These are phyloP conservation scores for Agarophyton chilense DNA, from an alignment of 23 red algal species.

Conservation along the genomic window DNA sequence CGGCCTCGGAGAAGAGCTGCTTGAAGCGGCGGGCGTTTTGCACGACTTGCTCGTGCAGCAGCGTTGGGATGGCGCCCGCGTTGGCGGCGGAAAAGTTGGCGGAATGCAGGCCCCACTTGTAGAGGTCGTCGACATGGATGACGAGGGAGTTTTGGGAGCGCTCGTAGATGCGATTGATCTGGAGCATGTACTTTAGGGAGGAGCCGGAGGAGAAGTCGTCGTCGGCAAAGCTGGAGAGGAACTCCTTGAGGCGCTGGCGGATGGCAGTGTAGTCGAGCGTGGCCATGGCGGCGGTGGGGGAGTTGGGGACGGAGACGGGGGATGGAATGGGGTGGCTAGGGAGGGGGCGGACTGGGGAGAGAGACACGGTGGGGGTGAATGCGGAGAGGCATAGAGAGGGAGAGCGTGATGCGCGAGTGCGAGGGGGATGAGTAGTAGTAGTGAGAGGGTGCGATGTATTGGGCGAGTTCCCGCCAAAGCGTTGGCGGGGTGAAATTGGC, in stretches of 20 bases:
- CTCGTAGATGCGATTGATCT: constrained; percentile 58
- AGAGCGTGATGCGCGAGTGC: too few relatives aligned
- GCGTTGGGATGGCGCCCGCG: constrained; percentile 38
- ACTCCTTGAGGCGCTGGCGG: constrained; percentile 52
- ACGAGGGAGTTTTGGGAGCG: constrained; percentile 54
- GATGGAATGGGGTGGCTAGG: not conserved
- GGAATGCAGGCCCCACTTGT: constrained; percentile 62
- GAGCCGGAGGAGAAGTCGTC: constrained; percentile 62
- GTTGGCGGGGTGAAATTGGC: not conserved
- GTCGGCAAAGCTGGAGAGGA: constrained; percentile 38
- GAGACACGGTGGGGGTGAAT: not conserved
- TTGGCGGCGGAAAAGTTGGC: constrained; percentile 36
- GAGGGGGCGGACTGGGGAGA: not conserved
- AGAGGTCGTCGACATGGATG: constrained; percentile 51
- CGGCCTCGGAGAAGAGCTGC: constrained; percentile 89
- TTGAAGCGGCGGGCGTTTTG: constrained; percentile 82
- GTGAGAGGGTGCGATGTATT: too few relatives aligned
- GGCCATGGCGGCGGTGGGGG: not conserved
- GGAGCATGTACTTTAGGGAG: constrained; percentile 66
- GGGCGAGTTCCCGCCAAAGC: not conserved
- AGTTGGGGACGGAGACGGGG: not conserved
- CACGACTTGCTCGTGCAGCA: constrained; percentile 71
- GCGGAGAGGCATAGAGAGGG: too few relatives aligned
- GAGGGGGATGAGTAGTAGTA: not conserved
- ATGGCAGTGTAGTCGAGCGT: constrained; percentile 57